Conservation (phyloP, 2,329 filamentous ascomycete genomes). For the Lachnellula cervina region DNA sequence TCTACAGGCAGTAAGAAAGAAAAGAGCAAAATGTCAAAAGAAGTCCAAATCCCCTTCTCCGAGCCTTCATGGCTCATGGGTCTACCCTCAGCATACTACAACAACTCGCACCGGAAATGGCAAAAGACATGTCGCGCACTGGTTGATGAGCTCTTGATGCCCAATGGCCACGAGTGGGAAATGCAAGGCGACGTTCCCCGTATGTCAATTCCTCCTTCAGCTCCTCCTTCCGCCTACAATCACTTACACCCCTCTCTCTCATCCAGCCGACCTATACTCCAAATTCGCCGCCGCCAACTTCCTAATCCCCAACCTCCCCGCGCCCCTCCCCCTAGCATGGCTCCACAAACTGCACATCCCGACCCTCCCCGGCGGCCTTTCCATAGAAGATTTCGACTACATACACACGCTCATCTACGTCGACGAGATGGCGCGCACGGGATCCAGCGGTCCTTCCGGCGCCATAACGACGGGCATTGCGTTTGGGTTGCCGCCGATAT, state of each 20-base stretch:
- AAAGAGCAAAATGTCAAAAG: slow-evolving; percentile 5
- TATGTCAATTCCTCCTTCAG: not conserved
- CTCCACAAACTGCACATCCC: slow-evolving; percentile 61
- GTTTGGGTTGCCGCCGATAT: slow-evolving; percentile 66
- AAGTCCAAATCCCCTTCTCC: slow-evolving; percentile 55
- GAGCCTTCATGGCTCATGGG: slow-evolving; percentile 68
- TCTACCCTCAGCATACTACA: slow-evolving; percentile 68
- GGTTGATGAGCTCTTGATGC: slow-evolving; percentile 56
- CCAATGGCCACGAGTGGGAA: slow-evolving; percentile 66
- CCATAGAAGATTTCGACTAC: slow-evolving; percentile 70
- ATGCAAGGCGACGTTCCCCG: slow-evolving; percentile 40
- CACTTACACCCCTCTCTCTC: not conserved
- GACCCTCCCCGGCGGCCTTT: slow-evolving; percentile 59
- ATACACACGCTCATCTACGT: slow-evolving; percentile 65
- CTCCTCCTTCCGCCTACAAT: not conserved
- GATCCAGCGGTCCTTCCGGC: slow-evolving; percentile 57
- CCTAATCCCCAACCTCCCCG: slow-evolving; percentile 49
- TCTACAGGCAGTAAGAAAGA: too few species aligned
- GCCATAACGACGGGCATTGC: slow-evolving; percentile 68
- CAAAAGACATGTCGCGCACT: slow-evolving; percentile 66
- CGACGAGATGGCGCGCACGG: slow-evolving; percentile 64
- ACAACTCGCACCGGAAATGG: slow-evolving; percentile 57
- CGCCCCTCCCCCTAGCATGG: slow-evolving; percentile 36
- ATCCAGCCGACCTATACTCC: slow-evolving; percentile 56
- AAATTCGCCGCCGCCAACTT: slow-evolving; percentile 63